Conservation (phyloP, 108 stramenopile species). For the Chaetoceros tenuissimus region DNA sequence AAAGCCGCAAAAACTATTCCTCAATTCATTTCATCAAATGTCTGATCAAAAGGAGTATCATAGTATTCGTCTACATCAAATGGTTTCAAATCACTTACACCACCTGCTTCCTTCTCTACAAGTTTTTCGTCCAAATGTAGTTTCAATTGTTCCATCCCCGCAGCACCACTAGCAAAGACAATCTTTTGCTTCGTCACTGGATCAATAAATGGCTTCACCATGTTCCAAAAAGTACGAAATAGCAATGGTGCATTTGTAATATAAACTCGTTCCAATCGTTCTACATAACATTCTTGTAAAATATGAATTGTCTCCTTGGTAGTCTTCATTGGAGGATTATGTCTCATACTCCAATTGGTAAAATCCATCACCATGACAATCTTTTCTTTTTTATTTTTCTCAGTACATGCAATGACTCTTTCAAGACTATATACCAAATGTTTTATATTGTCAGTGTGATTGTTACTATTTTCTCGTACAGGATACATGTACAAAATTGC, state of each 20-base stretch:
- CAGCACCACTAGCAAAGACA: slow-evolving; percentile 47
- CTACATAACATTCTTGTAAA: slow-evolving; percentile 85
- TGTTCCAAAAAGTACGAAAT: slow-evolving; percentile 76
- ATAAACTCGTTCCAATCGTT: slow-evolving; percentile 74
- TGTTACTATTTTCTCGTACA: slow-evolving; percentile 65
- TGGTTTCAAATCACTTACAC: slow-evolving; percentile 20
- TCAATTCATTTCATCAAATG: slow-evolving; percentile 70
- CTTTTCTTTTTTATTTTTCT: slow-evolving; percentile 51
- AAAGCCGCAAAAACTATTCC: too few relatives aligned
- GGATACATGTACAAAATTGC: slow-evolving; percentile 85
- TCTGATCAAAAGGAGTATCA: slow-evolving; percentile 42
- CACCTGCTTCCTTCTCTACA: slow-evolving; percentile 57
- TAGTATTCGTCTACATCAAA: slow-evolving; percentile 64
- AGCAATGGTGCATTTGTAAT: slow-evolving; percentile 78
- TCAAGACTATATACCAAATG: slow-evolving; percentile 88
- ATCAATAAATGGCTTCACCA: slow-evolving; percentile 83
- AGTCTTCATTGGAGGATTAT: slow-evolving; percentile 74
- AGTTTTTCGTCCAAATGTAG: slow-evolving; percentile 30
- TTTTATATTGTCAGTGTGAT: slow-evolving; percentile 70
- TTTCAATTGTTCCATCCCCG: slow-evolving; percentile 32
- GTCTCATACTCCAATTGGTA: slow-evolving; percentile 53
- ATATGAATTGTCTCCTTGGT: slow-evolving; percentile 68
- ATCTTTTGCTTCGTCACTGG: slow-evolving; percentile 79
- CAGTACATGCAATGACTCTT: slow-evolving; percentile 73
- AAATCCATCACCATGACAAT: slow-evolving; percentile 85